Percentiles rank a stretch among this genome's conserved stretches.
Evolutionary conservation across 805 yeast genomes (phyloP).

Genomic region (Yarrowia sp.): DNA sequence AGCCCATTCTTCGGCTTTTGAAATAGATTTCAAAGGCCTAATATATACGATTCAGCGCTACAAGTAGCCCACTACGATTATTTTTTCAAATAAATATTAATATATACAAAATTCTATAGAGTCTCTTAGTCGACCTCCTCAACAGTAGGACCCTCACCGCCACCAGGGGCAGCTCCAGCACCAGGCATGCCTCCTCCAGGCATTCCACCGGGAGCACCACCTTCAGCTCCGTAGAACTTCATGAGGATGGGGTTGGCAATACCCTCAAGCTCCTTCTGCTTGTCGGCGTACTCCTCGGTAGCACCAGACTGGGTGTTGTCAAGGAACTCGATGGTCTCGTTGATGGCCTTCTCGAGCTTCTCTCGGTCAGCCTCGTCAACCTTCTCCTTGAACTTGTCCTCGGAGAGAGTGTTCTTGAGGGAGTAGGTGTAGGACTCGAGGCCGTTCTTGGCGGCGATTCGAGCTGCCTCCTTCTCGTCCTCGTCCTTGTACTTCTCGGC

Average conservation of each 20-base stretch:
- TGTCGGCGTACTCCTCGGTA: neutral
- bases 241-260: conserved; percentile 1
- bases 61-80: too few relatives aligned
- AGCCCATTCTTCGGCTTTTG: too few relatives aligned
- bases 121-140: neutral
- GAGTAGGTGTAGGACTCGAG: conserved; percentile 1
- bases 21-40: too few relatives aligned
- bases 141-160: conserved; percentile 1
- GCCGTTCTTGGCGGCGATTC: conserved; percentile 5
- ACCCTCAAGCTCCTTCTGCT: conserved; percentile 4
- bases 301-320: neutral
- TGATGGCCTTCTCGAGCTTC: conserved; percentile 4
- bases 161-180: conserved; percentile 3
- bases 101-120: neutral
- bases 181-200: conserved; percentile 5
- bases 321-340: conserved; percentile 3
- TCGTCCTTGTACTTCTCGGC: conserved; percentile 9
- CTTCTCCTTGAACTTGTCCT: conserved; percentile 10
- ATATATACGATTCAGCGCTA: too few relatives aligned
- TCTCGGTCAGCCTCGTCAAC: neutral
- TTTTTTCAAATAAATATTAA: neutral
- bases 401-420: neutral
- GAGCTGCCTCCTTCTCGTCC: conserved; percentile 9
- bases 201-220: neutral
- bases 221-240: conserved; percentile 1